phyloP scores from a whole-genome alignment of 2,329 filamentous ascomycete genomes.

The Arthrinium phaeospermum region DNA sequence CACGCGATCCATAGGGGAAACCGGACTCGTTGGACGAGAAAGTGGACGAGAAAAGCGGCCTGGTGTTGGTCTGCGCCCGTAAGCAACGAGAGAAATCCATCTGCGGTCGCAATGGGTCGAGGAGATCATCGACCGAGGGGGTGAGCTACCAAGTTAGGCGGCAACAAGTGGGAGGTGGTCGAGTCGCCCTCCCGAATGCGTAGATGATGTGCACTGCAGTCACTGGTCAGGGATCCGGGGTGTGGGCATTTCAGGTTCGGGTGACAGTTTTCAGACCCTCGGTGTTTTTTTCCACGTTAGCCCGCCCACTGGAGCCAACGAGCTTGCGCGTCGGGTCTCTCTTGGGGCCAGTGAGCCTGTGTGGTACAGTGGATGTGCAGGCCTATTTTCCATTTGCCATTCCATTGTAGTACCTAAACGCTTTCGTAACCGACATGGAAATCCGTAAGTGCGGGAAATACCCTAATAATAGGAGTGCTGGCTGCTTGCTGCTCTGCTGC shows the following conservation, averaged over 20 bases:
- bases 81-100: background rate
- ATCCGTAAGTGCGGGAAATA: background rate
- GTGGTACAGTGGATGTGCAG: background rate
- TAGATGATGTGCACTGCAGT: constrained; percentile 16
- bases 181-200: background rate
- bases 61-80: background rate
- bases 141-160: background rate
- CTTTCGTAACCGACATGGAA: background rate
- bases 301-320: background rate
- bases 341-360: background rate
- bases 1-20: background rate
- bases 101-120: background rate
- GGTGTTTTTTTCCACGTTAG: constrained; percentile 6
- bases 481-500: background rate
- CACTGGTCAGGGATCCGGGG: constrained; percentile 1
- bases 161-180: background rate
- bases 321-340: background rate
- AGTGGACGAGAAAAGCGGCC: constrained; percentile 12
- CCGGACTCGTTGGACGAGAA: background rate
- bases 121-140: background rate
- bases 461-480: background rate
- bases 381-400: background rate
- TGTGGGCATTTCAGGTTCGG: constrained; percentile 1
- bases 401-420: background rate
- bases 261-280: background rate